Percentiles rank a stretch among this genome's conserved stretches.
phyloP scores from a whole-genome alignment of 176 grass and related monocot species.

The Ensete glaucum region DNA sequence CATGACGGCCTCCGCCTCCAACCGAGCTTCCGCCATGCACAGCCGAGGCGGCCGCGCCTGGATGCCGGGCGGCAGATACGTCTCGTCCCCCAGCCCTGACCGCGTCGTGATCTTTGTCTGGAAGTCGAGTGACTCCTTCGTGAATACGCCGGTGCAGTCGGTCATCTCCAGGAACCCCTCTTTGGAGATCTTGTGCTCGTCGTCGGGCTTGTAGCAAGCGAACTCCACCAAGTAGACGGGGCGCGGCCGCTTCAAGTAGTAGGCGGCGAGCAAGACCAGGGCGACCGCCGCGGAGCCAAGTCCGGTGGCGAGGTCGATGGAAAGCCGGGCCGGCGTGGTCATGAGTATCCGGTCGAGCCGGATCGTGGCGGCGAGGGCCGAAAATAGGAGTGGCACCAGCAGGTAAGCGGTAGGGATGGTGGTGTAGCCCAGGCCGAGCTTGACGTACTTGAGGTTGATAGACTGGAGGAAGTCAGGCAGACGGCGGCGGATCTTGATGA shows the following conservation, averaged over 20 bases:
- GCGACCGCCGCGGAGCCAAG: slow-evolving; percentile 12
- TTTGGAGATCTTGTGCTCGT: slow-evolving; percentile 48
- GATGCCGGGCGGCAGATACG: slow-evolving; percentile 57
- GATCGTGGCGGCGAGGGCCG: slow-evolving; percentile 26
- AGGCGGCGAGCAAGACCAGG: slow-evolving; percentile 22
- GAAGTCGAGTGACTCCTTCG: slow-evolving; percentile 43
- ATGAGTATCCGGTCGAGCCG: not conserved
- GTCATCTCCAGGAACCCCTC: slow-evolving; percentile 53
- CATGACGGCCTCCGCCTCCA: slow-evolving; percentile 61
- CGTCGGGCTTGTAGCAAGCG: slow-evolving; percentile 48
- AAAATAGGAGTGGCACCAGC: slow-evolving; percentile 23
- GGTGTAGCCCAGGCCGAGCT: slow-evolving; percentile 36
- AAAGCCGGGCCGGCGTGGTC: slow-evolving; percentile 18
- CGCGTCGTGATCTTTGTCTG: slow-evolving; percentile 56
- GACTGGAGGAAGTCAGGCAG: slow-evolving; percentile 61
- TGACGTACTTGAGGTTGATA: slow-evolving; percentile 70
- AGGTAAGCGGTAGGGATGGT: slow-evolving; percentile 21
- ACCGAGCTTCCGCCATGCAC: slow-evolving; percentile 47
- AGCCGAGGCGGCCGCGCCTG: slow-evolving; percentile 50
- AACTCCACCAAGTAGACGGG: slow-evolving; percentile 68
- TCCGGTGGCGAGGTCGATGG: slow-evolving; percentile 32
- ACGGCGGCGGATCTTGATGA: slow-evolving; percentile 57
- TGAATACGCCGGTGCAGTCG: slow-evolving; percentile 35
- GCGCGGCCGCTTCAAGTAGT: slow-evolving; percentile 36
- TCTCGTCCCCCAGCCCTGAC: slow-evolving; percentile 54